These are phyloP conservation scores for Eragrostis tef DNA, from an alignment of 202 grass and related monocot species.

Conservation along the genomic window DNA sequence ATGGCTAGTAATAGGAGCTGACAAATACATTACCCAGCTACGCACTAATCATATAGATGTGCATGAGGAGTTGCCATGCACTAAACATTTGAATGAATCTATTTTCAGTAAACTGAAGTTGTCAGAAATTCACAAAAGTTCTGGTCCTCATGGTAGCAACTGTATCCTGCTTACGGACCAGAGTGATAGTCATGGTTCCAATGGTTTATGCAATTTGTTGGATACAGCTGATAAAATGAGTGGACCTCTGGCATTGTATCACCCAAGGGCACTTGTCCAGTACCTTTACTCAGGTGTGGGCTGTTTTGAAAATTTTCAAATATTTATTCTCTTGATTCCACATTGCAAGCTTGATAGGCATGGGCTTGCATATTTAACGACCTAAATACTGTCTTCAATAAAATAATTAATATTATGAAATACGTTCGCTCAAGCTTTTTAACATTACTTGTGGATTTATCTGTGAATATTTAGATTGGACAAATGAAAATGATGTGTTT, in stretches of 20 bases:
- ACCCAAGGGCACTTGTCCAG: constrained; percentile 75
- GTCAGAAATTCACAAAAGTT: constrained; percentile 42
- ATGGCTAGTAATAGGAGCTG: constrained; percentile 60
- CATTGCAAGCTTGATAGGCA: constrained; percentile 17
- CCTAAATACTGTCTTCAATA: not conserved
- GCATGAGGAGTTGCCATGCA: constrained; percentile 50
- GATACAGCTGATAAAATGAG: constrained; percentile 68
- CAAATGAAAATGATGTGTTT: not conserved
- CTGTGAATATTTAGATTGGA: not conserved
- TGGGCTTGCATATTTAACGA: constrained; percentile 23
- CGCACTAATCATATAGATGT: constrained; percentile 42
- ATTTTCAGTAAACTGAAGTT: constrained; percentile 45
- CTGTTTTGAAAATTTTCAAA: constrained; percentile 30
- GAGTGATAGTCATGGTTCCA: constrained; percentile 40
- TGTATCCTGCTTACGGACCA: constrained; percentile 28
- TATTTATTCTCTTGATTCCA: constrained; percentile 20
- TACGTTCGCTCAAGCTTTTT: not conserved
- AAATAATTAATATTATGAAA: not conserved
- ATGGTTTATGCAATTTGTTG: constrained; percentile 62
- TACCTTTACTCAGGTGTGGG: constrained; percentile 84
- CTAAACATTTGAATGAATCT: constrained; percentile 50
- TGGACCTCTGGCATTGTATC: constrained; percentile 66
- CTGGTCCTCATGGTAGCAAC: constrained; percentile 37
- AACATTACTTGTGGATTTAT: not conserved
- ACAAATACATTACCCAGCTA: constrained; percentile 36